These are phyloP conservation scores for Neurospora sp. DNA, from an alignment of 495 filamentous ascomycete genomes.

Conservation along the genomic window DNA sequence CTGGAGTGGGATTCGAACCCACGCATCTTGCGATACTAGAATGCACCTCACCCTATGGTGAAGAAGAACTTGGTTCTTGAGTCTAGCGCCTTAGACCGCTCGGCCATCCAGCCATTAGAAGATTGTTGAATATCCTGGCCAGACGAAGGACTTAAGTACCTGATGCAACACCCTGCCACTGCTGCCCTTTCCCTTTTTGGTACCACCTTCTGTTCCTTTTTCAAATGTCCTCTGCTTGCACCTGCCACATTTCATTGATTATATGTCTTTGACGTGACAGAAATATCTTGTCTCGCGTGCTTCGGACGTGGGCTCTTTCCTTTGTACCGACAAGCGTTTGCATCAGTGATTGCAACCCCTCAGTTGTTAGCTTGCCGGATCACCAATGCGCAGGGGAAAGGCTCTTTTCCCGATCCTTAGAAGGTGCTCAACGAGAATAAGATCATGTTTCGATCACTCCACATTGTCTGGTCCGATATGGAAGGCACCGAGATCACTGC, in stretches of 20 bases:
- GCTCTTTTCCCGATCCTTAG: neutral
- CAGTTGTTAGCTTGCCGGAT: neutral
- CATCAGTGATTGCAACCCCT: neutral
- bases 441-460: neutral
- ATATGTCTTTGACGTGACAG: neutral
- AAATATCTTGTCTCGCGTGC: neutral
- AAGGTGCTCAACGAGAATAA: neutral
- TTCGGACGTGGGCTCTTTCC: neutral
- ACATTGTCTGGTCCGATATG: neutral
- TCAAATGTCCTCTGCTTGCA: neutral
- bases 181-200: neutral
- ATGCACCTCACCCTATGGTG: neutral
- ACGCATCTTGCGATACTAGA: slow-evolving; percentile 1
- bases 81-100: slow-evolving; percentile 4
- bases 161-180: neutral
- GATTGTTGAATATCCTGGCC: neutral
- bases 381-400: neutral
- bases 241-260: neutral
- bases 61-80: slow-evolving; percentile 4
- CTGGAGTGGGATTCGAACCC: slow-evolving; percentile 2
- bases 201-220: neutral
- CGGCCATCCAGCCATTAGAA: slow-evolving; percentile 1
- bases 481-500: neutral
- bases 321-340: neutral
- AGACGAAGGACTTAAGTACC: rapidly evolving